These are phyloP conservation scores for Canna indica DNA, from an alignment of 176 grass and related monocot genomes.

Conservation along the genomic window DNA sequence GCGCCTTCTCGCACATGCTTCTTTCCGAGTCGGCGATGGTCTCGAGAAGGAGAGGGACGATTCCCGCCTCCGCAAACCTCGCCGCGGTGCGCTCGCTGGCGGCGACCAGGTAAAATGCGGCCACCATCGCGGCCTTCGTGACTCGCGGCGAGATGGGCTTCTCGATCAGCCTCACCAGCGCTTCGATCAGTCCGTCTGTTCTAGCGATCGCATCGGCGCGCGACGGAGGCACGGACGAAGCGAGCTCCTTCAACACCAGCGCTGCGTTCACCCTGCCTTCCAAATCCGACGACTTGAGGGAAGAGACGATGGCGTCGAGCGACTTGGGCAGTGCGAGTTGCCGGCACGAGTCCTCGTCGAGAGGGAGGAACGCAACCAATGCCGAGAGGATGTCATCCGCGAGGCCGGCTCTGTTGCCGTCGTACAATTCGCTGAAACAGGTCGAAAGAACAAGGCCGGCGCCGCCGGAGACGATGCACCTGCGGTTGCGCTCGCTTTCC, in stretches of 20 bases:
- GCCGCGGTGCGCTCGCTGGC: not conserved
- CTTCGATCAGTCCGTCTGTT: slow-evolving; percentile 23
- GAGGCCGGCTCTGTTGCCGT: not conserved
- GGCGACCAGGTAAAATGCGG: slow-evolving; percentile 44
- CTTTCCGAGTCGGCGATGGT: slow-evolving; percentile 52
- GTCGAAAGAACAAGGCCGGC: slow-evolving; percentile 25
- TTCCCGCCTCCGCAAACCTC: slow-evolving; percentile 26
- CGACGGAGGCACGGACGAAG: slow-evolving; percentile 12
- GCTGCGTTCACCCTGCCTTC: slow-evolving; percentile 29
- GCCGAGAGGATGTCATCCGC: slow-evolving; percentile 43
- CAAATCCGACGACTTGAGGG: slow-evolving; percentile 25
- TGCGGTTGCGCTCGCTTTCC: slow-evolving; percentile 67
- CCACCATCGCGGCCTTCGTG: slow-evolving; percentile 48
- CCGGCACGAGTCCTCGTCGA: slow-evolving; percentile 37
- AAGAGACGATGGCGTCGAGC: not conserved
- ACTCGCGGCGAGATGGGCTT: slow-evolving; percentile 44
- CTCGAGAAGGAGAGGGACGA: slow-evolving; percentile 43
- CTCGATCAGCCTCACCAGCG: slow-evolving; percentile 35
- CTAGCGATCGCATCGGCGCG: slow-evolving; percentile 14
- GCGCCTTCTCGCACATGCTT: slow-evolving; percentile 78
- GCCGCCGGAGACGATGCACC: slow-evolving; percentile 29
- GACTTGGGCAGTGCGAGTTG: slow-evolving; percentile 17
- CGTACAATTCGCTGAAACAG: slow-evolving; percentile 25
- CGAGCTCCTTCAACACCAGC: slow-evolving; percentile 42
- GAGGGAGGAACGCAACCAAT: slow-evolving; percentile 43